Evolutionary conservation across 208 protist genomes (phyloP).

Genomic region (Herpetomonas samuelpessoai): DNA sequence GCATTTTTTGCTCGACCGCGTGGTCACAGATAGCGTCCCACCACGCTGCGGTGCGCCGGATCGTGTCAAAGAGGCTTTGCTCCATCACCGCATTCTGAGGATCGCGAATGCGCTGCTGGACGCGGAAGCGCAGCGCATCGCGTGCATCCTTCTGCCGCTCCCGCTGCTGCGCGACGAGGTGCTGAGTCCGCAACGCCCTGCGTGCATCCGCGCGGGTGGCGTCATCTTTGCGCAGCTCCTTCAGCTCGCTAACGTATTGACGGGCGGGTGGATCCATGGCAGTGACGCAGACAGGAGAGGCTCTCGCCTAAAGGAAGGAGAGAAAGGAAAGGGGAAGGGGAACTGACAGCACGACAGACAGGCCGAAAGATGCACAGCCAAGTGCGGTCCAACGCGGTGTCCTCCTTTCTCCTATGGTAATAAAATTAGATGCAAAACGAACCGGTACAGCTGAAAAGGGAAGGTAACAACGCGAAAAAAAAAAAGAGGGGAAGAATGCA

Average conservation of each 20-base stretch:
- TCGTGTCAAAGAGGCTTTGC: conserved; percentile 39
- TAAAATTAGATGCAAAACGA: not conserved
- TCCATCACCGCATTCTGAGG: conserved; percentile 39
- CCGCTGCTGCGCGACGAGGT: conserved; percentile 23
- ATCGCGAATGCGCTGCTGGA: conserved; percentile 19
- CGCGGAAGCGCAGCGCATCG: conserved; percentile 18
- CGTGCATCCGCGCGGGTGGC: conserved; percentile 20
- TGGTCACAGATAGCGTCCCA: conserved; percentile 75
- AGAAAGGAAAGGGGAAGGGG: not conserved
- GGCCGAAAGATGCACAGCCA: too few relatives aligned
- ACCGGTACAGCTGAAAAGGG: not conserved
- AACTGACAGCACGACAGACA: too few relatives aligned
- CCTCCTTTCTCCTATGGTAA: too few relatives aligned
- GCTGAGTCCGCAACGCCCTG: conserved; percentile 43
- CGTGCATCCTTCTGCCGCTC: conserved; percentile 16
- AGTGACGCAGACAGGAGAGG: not conserved
- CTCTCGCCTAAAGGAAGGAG: not conserved
- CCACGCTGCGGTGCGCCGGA: conserved; percentile 56
- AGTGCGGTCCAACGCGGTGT: too few relatives aligned
- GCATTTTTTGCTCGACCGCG: conserved; percentile 49
- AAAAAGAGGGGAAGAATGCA: too few relatives aligned
- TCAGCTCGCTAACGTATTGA: conserved; percentile 1
- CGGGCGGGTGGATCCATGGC: not conserved
- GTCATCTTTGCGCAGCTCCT: conserved; percentile 4
- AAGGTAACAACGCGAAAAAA: not conserved